Percentiles rank a stretch among this genome's conserved stretches.
Evolutionary conservation across 306 rosid genomes (phyloP).

Genomic region (Argentina anserina): DNA sequence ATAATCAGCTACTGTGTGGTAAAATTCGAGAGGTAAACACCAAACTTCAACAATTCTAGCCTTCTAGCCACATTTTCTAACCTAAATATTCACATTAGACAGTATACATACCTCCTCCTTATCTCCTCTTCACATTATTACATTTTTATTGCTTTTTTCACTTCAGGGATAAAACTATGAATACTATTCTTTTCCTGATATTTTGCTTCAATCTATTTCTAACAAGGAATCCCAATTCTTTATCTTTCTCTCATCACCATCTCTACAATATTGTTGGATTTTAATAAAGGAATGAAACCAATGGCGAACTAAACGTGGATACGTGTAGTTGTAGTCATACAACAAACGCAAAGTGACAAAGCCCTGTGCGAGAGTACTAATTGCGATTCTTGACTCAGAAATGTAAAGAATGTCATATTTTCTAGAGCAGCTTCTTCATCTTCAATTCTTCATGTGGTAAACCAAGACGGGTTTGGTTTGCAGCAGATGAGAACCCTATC

Average conservation of each 20-base stretch:
- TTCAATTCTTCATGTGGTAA: neutral
- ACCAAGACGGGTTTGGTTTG: no score
- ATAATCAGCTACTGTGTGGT: neutral
- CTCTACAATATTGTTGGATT: no score
- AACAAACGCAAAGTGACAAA: neutral
- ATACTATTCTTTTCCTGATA: neutral
- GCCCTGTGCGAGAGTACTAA: neutral
- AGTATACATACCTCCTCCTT: no score
- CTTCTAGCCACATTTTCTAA: neutral
- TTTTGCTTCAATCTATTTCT: neutral
- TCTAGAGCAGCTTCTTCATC: neutral
- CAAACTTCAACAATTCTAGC: neutral
- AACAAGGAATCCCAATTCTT: constrained; percentile 4
- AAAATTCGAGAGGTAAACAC: neutral
- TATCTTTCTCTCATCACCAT: no score
- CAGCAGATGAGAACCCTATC: neutral
- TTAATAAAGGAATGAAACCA: neutral
- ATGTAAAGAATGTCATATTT: constrained; percentile 14
- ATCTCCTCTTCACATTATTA: neutral
- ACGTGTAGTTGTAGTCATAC: neutral
- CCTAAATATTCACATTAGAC: no score
- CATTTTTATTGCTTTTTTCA: neutral
- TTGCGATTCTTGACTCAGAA: constrained; percentile 17
- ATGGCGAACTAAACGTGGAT: neutral
- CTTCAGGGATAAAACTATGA: neutral